These are phyloP conservation scores for Euphorbia tirucalli DNA, from an alignment of 345 rosid genomes.

Conservation along the genomic window DNA sequence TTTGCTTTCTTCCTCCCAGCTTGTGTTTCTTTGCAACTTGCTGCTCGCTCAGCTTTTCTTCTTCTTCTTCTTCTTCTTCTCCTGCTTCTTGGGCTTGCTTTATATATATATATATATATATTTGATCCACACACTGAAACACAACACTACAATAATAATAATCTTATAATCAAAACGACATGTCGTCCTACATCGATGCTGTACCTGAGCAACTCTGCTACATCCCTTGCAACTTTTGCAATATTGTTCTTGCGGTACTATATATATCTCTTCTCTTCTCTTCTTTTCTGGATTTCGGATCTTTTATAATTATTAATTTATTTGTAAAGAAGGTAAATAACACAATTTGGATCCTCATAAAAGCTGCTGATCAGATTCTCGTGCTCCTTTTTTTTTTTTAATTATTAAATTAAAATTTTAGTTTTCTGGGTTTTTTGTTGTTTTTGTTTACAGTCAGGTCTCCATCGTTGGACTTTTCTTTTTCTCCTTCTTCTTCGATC, in stretches of 20 bases:
- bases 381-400: too few species aligned
- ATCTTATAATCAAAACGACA: slow-evolving; percentile 20
- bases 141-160: neutral
- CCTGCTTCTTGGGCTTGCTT: slow-evolving; percentile 22
- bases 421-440: slow-evolving; percentile 29
- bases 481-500: slow-evolving; percentile 21
- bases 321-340: slow-evolving; percentile 22
- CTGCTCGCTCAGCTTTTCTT: slow-evolving; percentile 2
- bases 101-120: neutral
- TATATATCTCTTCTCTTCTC: slow-evolving; percentile 18
- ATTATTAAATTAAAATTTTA: too few species aligned
- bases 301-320: slow-evolving; percentile 8
- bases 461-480: slow-evolving; percentile 42
- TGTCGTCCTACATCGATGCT: slow-evolving; percentile 33
- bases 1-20: slow-evolving; percentile 27
- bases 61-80: slow-evolving; percentile 26
- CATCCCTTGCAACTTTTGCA: slow-evolving; percentile 99
- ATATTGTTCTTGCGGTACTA: slow-evolving; percentile 91
- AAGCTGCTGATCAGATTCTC: slow-evolving; percentile 32
- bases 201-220: slow-evolving; percentile 88
- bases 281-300: slow-evolving; percentile 2
- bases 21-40: slow-evolving; percentile 26
- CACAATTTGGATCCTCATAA: slow-evolving; percentile 30
- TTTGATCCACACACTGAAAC: too few species aligned
- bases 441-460: slow-evolving; percentile 44